Percentiles rank a stretch among this genome's conserved stretches.
These are phyloP conservation scores for Avicennia marina DNA, from an alignment of 257 asterid species.

Conservation along the genomic window DNA sequence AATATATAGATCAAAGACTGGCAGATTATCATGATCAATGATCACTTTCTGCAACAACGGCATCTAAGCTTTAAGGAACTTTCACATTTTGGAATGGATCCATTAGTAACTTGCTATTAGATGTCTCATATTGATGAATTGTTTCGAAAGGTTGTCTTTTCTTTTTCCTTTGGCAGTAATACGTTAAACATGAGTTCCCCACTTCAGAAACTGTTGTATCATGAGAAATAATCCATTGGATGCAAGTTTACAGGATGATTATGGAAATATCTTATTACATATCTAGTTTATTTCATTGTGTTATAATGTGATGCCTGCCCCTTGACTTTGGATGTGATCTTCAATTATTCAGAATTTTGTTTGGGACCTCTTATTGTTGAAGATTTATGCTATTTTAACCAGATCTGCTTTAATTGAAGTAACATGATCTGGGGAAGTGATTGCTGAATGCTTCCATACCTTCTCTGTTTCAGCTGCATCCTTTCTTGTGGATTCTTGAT, in stretches of 20 bases:
- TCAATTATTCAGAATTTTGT: neutral
- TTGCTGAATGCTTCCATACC: conserved; percentile 8
- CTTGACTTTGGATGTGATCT: neutral
- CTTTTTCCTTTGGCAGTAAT: neutral
- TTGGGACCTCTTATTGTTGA: neutral
- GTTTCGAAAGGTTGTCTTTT: neutral
- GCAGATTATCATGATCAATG: neutral
- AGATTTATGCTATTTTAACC: neutral
- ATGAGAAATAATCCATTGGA: neutral
- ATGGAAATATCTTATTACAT: neutral
- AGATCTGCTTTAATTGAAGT: conserved; percentile 10
- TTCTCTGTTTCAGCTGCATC: conserved; percentile 9
- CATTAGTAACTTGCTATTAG: neutral
- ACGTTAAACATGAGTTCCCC: neutral
- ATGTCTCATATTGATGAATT: neutral
- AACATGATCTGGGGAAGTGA: too few relatives aligned
- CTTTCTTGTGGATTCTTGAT: conserved; percentile 1
- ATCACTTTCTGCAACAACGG: neutral
- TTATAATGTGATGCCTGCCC: too few relatives aligned
- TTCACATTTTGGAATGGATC: conserved; percentile 5
- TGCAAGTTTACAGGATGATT: neutral
- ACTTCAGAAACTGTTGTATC: neutral
- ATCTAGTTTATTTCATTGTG: too few relatives aligned
- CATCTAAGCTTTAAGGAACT: neutral
- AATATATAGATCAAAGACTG: neutral